Conservation (phyloP, 495 filamentous ascomycete genomes). For the Lineolata rhizophorae region DNA sequence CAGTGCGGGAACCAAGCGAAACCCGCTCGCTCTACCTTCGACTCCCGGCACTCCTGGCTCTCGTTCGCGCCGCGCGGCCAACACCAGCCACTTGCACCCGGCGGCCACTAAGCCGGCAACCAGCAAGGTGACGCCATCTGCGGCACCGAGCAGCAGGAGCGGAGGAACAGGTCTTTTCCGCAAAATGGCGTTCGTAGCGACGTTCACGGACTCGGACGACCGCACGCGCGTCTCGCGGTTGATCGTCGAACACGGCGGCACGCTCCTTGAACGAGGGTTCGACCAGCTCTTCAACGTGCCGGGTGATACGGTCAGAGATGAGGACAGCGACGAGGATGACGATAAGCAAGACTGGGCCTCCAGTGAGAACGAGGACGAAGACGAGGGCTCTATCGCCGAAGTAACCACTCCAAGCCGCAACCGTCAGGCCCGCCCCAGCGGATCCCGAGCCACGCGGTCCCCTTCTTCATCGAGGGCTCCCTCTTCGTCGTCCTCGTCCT, state of each 20-base stretch:
- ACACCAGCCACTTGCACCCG: constrained; percentile 1
- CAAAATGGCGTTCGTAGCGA: constrained; percentile 64
- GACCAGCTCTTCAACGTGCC: constrained; percentile 51
- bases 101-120: constrained; percentile 2
- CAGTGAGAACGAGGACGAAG: constrained; percentile 6
- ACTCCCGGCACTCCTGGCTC: constrained; percentile 12
- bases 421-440: too few species aligned
- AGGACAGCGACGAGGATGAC: too few species aligned
- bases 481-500: too few species aligned
- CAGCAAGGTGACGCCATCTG: too few species aligned
- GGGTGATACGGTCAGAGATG: constrained; percentile 17
- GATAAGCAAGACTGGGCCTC: too few species aligned
- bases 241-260: constrained; percentile 43
- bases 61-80: constrained; percentile 7
- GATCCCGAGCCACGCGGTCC: too few species aligned
- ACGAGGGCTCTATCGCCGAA: too few species aligned
- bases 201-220: constrained; percentile 29
- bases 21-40: too few species aligned
- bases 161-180: constrained; percentile 27
- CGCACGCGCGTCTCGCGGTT: constrained; percentile 27
- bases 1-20: too few species aligned
- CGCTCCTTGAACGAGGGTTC: constrained; percentile 53
- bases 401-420: too few species aligned
- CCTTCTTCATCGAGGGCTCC: too few species aligned
- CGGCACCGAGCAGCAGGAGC: too few species aligned